Percentiles rank a stretch among this genome's conserved stretches.
These are phyloP conservation scores for Hyaloscypha finlandica DNA, from an alignment of 495 filamentous ascomycete genomes.

Conservation along the genomic window DNA sequence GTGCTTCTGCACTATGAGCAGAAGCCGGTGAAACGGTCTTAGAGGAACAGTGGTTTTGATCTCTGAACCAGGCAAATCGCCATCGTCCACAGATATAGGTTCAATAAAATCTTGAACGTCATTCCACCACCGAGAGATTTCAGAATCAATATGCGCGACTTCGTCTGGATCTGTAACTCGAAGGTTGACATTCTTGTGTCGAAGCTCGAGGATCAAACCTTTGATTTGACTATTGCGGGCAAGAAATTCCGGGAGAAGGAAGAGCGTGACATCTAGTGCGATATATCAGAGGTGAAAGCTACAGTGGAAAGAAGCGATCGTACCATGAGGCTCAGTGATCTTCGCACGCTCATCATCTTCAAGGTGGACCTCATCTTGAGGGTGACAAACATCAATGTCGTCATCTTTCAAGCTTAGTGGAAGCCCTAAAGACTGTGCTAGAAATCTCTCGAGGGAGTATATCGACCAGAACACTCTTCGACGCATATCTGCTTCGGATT, in stretches of 20 bases:
- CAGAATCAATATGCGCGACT: conserved; percentile 20
- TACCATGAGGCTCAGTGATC: not conserved
- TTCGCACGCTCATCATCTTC: not conserved
- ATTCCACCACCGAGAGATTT: conserved; percentile 27
- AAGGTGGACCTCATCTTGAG: conserved; percentile 36
- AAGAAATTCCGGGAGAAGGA: conserved; percentile 15
- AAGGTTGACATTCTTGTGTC: conserved; percentile 19
- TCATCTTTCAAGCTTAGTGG: conserved; percentile 53
- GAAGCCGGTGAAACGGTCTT: conserved; percentile 18
- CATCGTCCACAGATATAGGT: not conserved
- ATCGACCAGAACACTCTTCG: conserved; percentile 53
- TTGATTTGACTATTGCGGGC: conserved; percentile 18
- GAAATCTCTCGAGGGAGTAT: conserved; percentile 50
- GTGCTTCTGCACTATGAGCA: conserved; percentile 23
- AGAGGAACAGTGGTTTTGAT: not conserved
- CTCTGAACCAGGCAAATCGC: not conserved
- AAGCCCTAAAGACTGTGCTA: conserved; percentile 50
- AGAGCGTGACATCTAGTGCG: not conserved
- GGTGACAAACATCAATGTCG: conserved; percentile 56
- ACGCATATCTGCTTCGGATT: conserved; percentile 42
- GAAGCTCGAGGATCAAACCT: conserved; percentile 23
- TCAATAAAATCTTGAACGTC: conserved; percentile 22
- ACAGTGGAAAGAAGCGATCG: not conserved
- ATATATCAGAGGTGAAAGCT: not conserved
- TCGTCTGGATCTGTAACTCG: conserved; percentile 19